These are phyloP conservation scores for Aspergillus nidulans DNA, from an alignment of 495 filamentous ascomycete species.

Conservation along the genomic window DNA sequence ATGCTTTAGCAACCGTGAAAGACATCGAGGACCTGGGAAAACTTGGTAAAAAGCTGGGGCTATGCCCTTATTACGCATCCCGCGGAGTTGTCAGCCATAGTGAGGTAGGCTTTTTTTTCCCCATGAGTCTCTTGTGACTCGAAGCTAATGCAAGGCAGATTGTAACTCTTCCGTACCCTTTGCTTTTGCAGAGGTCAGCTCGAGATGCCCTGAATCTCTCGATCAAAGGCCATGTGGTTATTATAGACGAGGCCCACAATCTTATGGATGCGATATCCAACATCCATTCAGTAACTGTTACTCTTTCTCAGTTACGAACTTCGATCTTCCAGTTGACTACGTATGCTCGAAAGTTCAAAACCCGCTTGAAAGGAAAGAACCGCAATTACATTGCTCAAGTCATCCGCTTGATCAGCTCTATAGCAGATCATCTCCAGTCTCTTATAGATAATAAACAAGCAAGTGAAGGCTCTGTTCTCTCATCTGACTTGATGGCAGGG, in stretches of 20 bases:
- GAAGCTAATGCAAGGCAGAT: constrained; percentile 52
- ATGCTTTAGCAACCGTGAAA: constrained; percentile 74
- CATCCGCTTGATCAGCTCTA: constrained; percentile 71
- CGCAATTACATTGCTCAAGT: constrained; percentile 86
- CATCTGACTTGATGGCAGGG: constrained; percentile 66
- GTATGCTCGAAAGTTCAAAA: constrained; percentile 85
- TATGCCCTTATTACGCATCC: constrained; percentile 96
- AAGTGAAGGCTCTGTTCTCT: constrained; percentile 59
- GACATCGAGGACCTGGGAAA: constrained; percentile 89
- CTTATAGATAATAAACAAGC: constrained; percentile 42
- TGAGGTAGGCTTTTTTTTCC: constrained; percentile 47
- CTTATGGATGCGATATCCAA: constrained; percentile 90
- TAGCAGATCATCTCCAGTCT: constrained; percentile 57
- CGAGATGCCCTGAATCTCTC: constrained; percentile 83
- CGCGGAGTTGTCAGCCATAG: constrained; percentile 74
- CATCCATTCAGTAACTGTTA: constrained; percentile 77
- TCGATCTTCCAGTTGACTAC: constrained; percentile 69
- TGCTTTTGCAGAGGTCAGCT: constrained; percentile 84
- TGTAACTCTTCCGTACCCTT: constrained; percentile 87
- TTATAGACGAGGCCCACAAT: constrained; percentile 97
- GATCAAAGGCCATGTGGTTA: constrained; percentile 79
- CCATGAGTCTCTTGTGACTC: neutral
- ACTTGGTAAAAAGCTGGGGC: constrained; percentile 70
- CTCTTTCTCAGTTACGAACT: constrained; percentile 63
- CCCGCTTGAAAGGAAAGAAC: constrained; percentile 87